Evolutionary conservation across 805 yeast genomes (phyloP).

Genomic region (Wickerhamomyces canadensis): DNA sequence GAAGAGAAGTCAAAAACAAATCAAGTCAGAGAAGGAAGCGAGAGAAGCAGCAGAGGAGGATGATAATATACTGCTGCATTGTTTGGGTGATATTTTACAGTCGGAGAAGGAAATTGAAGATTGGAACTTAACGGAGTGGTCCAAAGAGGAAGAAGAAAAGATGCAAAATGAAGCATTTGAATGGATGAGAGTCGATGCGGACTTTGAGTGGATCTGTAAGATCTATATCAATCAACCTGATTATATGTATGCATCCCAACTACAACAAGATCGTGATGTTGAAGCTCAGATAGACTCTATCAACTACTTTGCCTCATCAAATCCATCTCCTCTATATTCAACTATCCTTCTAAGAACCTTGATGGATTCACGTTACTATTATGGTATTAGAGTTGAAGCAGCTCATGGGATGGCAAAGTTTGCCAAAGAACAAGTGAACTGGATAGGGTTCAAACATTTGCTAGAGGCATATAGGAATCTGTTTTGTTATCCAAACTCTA

Average conservation of each 20-base stretch:
- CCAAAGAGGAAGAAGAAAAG: slow-evolving; percentile 60
- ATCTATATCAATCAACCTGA: slow-evolving; percentile 83
- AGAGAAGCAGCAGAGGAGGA: slow-evolving; percentile 26
- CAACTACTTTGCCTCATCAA: slow-evolving; percentile 56
- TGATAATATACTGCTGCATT: slow-evolving; percentile 40
- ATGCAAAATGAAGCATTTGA: slow-evolving; percentile 85
- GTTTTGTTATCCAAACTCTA: slow-evolving; percentile 65
- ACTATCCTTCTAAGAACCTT: slow-evolving; percentile 74
- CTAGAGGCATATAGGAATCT: slow-evolving; percentile 60
- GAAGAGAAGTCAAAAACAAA: slow-evolving; percentile 49
- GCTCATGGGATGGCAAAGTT: slow-evolving; percentile 70
- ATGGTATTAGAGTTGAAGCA: slow-evolving; percentile 86
- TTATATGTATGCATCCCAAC: slow-evolving; percentile 89
- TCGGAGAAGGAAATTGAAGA: slow-evolving; percentile 51
- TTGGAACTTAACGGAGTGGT: slow-evolving; percentile 75
- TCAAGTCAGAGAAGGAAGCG: slow-evolving; percentile 37
- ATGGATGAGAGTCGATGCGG: slow-evolving; percentile 97
- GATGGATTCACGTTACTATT: slow-evolving; percentile 79
- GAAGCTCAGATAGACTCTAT: slow-evolving; percentile 91
- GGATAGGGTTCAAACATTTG: slow-evolving; percentile 68
- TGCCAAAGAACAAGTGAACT: slow-evolving; percentile 56
- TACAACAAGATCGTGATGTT: slow-evolving; percentile 92
- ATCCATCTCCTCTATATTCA: slow-evolving; percentile 62
- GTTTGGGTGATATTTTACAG: slow-evolving; percentile 74
- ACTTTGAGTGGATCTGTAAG: slow-evolving; percentile 92